Conservation (phyloP, 805 yeast genomes). For the Candida endomychidarum region DNA sequence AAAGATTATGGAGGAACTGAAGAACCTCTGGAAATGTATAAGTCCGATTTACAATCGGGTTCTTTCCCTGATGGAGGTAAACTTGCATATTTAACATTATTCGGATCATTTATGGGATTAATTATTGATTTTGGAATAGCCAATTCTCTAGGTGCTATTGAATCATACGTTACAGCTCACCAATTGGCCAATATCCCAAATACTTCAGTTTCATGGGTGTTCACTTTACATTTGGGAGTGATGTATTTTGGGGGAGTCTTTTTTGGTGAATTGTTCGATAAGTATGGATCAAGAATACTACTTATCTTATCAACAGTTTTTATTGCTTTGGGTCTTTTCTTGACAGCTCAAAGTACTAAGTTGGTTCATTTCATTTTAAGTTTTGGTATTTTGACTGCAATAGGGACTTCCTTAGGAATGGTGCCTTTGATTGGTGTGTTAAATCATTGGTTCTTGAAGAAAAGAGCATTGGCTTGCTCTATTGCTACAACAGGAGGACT, state of each 20-base stretch:
- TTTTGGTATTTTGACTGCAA: slow-evolving; percentile 26
- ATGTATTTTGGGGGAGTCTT: slow-evolving; percentile 30
- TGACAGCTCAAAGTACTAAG: slow-evolving; percentile 24
- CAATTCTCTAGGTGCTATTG: slow-evolving; percentile 29
- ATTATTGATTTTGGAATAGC: slow-evolving; percentile 30
- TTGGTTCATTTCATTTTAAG: slow-evolving; percentile 27
- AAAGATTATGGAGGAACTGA: slow-evolving; percentile 2
- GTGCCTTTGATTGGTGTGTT: slow-evolving; percentile 27
- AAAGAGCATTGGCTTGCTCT: slow-evolving; percentile 28
- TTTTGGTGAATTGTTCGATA: slow-evolving; percentile 30
- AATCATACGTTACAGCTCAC: slow-evolving; percentile 23
- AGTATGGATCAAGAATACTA: slow-evolving; percentile 24
- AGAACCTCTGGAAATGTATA: slow-evolving; percentile 17
- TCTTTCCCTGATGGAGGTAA: slow-evolving; percentile 32
- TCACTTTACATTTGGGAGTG: slow-evolving; percentile 30
- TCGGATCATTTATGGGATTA: slow-evolving; percentile 29
- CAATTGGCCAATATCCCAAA: slow-evolving; percentile 21
- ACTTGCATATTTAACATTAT: slow-evolving; percentile 23
- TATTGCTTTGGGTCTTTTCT: slow-evolving; percentile 24
- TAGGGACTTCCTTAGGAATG: slow-evolving; percentile 31
- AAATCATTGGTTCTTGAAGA: slow-evolving; percentile 28
- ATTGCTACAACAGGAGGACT: slow-evolving; percentile 31
- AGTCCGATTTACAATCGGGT: slow-evolving; percentile 20
- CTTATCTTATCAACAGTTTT: slow-evolving; percentile 22
- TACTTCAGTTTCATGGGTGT: slow-evolving; percentile 31